Conservation (phyloP, 208 protist species). For the Crithidia expoeki region DNA sequence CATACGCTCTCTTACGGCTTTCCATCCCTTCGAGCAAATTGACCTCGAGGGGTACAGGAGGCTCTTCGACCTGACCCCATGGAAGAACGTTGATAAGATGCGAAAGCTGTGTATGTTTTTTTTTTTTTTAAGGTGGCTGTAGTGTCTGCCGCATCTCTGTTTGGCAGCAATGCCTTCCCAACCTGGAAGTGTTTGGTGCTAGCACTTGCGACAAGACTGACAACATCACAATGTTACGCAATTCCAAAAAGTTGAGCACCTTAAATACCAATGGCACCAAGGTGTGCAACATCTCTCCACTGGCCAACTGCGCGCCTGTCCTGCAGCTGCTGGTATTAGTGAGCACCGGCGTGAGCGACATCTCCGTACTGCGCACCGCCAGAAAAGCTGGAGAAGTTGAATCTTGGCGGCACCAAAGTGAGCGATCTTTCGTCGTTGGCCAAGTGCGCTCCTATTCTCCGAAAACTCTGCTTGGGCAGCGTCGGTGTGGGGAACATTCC, state of each 20-base stretch:
- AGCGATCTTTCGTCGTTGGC: neutral
- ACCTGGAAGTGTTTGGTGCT: neutral
- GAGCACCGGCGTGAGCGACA: too few species aligned
- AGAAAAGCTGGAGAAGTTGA: neutral
- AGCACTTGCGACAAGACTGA: neutral
- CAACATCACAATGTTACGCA: too few species aligned
- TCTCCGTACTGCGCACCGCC: neutral
- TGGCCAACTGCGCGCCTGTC: too few species aligned
- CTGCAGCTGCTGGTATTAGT: too few species aligned
- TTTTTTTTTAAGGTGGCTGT: neutral
- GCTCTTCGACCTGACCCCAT: neutral
- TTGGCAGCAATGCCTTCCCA: neutral
- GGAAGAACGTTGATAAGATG: neutral
- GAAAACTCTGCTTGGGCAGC: too few species aligned
- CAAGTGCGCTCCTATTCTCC: too few species aligned
- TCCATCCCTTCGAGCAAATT: neutral
- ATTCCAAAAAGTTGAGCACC: too few species aligned
- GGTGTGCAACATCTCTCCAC: too few species aligned
- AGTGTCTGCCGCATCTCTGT: neutral
- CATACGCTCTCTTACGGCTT: neutral
- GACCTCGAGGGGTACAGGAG: neutral
- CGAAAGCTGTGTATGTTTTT: neutral
- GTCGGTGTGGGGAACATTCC: too few species aligned
- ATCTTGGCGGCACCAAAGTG: neutral
- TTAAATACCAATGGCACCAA: too few species aligned